Evolutionary conservation across 2,329 filamentous ascomycete species (phyloP), one percentile per base, ranked within the genome.

Genomic region (Xylaria polymorpha): DNA sequence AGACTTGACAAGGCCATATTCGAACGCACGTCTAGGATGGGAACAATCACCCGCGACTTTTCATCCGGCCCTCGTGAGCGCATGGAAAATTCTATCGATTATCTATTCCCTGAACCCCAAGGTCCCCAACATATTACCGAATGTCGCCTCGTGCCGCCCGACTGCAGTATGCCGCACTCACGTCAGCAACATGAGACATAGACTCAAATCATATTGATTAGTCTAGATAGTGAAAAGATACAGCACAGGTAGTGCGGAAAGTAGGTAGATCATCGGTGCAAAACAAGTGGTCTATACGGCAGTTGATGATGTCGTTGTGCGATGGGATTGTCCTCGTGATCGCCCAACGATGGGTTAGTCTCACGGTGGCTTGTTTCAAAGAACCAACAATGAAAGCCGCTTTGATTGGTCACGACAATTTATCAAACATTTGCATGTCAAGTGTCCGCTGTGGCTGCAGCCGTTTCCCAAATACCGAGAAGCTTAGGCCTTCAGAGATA

Each of bases 301-400:
- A 61, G 64, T 72, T 53, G 46, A 48, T 66, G 58, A 64, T 60
- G 51, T 53, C 50, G 44, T 43, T 59, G 37, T 64, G 53, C 15
- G 25, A 63, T 61, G 32, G 48, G 67, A 72, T 68, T 61, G 61
- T 66, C 69, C 67, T 65, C 61, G 64, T 43, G 39, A 68, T 69
- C 56, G 57, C 56, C 68, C 58, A 63, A 61, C 53, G 18, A 63
- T 55, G 44, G 14, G 51, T 29, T 53, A 50, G 66, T 69, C 56
- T 20, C 43, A 25, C 70, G 62, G 71, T 69, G 70, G 70, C 70
- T 61, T 64, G 74, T 75, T 75, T 76, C 73, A 76, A 73, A 68
- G 69, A 68, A 71, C 69, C 43, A 59, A 35, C 61, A 18, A 12
- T 41, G 29, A 15, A 68, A 55, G 69, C 68, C 67, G 35, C 7